Base-by-base conservation (phyloP, 2,329 filamentous ascomycete genomes). In the Blumeriella jaapii region DNA sequence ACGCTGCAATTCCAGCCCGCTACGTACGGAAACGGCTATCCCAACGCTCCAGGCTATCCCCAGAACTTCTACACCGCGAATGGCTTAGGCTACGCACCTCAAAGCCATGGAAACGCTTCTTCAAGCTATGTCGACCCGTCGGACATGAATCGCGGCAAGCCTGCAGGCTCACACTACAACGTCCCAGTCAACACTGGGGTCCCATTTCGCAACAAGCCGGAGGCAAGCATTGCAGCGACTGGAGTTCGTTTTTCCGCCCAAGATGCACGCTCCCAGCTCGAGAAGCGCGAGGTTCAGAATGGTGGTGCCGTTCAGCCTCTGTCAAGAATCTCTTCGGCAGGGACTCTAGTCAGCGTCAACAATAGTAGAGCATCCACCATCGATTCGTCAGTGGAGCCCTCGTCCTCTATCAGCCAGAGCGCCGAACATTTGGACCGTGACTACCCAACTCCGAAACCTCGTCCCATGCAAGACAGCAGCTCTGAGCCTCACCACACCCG, bases 401-500 rank as follows among this genome's bases (percentile, higher is more conserved):
- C 35, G 8, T 32, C 29, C 29, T 29, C 27, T 11, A 20, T 24
- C 10, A 13, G 9, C 14, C 35, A 27, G 25, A 29, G 27, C 8
- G 38, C 14, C 23, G 19, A 32, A 6, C 5, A 2, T 29, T 10
- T 16, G 17, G 22, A 14, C 15, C 15, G 12, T 13, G 34, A 26
- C 5, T 20, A 23, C 26, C 38, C 46, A 13, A 45, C 42, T 22
- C 47, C 46, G 16, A 29, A 35, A 15, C 22, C 41, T 11, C 41
- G 36, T 15, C 28, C 34, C 2, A 32, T 29, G 5, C 31, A 36
- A 7, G 35, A 39, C 6, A 42, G 45, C 32, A 38, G 10, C 6
- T 48, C 45, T 18, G 40, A 47, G 34, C 29, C 36, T 19, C 44
- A 39, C n/a, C 27, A 38, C 10, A 28, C 26, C 6, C 22, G 31